Evolutionary conservation across 345 rosid species (phyloP).

Genomic region (Ceriops zippeliana): DNA sequence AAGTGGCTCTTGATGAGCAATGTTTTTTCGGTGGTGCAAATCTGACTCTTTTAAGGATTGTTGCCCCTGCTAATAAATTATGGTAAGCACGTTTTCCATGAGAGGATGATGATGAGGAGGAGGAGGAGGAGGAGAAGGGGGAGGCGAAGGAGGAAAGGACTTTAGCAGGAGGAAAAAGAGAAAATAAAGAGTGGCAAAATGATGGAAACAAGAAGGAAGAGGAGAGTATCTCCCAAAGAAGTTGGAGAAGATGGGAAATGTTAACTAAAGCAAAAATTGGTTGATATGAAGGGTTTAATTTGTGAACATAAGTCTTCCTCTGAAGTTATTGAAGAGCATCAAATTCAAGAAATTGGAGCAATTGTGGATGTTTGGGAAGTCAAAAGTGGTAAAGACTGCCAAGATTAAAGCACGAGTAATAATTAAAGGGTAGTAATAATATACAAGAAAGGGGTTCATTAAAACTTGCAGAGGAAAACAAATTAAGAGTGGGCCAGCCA

Average conservation of each 20-base stretch:
- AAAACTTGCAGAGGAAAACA: conserved; percentile 14
- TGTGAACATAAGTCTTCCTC: conserved; percentile 33
- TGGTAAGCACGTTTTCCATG: conserved; percentile 53
- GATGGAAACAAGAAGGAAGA: no score
- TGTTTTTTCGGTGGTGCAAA: conserved; percentile 84
- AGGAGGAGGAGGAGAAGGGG: neutral
- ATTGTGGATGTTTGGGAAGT: conserved; percentile 17
- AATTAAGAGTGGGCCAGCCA: neutral
- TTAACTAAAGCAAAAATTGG: conserved; percentile 23
- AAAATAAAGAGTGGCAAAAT: neutral
- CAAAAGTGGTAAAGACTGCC: conserved; percentile 22
- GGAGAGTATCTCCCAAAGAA: no score
- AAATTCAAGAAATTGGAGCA: conserved; percentile 10
- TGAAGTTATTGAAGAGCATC: conserved; percentile 20
- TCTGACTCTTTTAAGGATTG: conserved; percentile 91
- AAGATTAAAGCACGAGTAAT: neutral
- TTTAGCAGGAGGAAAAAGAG: neutral
- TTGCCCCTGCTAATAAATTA: conserved; percentile 71
- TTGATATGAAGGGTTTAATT: conserved; percentile 27
- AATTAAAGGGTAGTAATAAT: conserved; percentile 13
- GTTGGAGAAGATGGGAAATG: neutral
- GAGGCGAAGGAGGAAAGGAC: neutral
- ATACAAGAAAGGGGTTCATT: conserved; percentile 7
- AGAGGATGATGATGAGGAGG: conserved; percentile 14
- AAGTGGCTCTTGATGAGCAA: conserved; percentile 60